A percentile compares a stretch with the other conserved stretches of the same genome.
Conservation (phyloP, 108 stramenopile species). For the Conticribra weissflogii region DNA sequence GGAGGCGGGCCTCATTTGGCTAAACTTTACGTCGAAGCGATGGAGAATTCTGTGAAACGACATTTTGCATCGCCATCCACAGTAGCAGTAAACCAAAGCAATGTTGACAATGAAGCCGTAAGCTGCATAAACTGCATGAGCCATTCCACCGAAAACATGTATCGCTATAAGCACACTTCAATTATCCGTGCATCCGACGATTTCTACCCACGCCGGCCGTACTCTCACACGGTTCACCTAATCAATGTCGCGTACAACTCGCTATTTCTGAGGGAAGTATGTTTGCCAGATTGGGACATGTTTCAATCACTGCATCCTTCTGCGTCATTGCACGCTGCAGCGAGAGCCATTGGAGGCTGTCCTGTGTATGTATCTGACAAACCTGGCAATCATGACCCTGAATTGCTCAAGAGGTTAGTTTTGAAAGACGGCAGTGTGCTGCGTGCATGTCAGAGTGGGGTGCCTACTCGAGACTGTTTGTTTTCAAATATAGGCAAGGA, state of each 20-base stretch:
- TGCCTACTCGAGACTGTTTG: constrained; percentile 46
- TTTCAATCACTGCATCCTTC: constrained; percentile 61
- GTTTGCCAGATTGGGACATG: constrained; percentile 83
- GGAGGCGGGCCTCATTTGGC: constrained; percentile 47
- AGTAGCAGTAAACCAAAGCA: too few species aligned
- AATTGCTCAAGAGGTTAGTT: constrained; percentile 38
- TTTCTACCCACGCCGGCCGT: constrained; percentile 59
- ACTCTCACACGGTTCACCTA: constrained; percentile 62
- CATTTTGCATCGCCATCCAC: constrained; percentile 17
- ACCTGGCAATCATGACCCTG: constrained; percentile 54
- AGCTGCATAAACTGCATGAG: constrained; percentile 85
- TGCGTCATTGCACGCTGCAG: constrained; percentile 64
- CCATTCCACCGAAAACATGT: constrained; percentile 63
- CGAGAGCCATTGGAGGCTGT: constrained; percentile 63
- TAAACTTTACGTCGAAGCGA: constrained; percentile 45
- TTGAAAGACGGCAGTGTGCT: constrained; percentile 53
- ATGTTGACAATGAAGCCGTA: too few species aligned
- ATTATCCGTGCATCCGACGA: constrained; percentile 63
- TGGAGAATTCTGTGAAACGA: constrained; percentile 52
- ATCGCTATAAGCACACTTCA: constrained; percentile 44
- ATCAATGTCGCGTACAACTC: constrained; percentile 69
- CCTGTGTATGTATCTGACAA: constrained; percentile 72
- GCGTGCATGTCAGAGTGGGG: constrained; percentile 35
- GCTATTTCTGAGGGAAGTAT: constrained; percentile 57
- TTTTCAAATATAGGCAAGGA: constrained; percentile 55